Conservation (phyloP, 139 green algal species). For the Chlorella sp. region DNA sequence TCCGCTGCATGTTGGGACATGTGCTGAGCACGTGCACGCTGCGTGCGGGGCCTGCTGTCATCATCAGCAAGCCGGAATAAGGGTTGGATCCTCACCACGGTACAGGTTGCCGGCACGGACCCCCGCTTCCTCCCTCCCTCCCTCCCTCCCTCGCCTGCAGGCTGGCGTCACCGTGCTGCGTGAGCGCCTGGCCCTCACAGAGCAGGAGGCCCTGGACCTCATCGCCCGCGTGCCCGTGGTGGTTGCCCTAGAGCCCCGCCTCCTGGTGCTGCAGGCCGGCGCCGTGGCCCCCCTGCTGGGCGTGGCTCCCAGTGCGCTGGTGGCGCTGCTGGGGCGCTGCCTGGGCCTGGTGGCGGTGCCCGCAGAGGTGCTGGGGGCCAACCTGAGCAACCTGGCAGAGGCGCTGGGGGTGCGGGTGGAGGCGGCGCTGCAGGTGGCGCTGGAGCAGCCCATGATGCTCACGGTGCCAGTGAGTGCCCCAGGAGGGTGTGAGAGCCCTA, state of each 20-base stretch:
- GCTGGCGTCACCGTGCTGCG: slow-evolving; percentile 3
- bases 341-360: slow-evolving; percentile 24
- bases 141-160: too few relatives aligned
- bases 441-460: slow-evolving; percentile 39
- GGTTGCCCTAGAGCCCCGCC: slow-evolving; percentile 18
- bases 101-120: not conserved
- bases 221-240: slow-evolving; percentile 31
- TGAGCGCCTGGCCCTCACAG: not conserved
- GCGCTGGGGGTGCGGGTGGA: slow-evolving; percentile 17
- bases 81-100: not conserved
- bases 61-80: not conserved
- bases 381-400: slow-evolving; percentile 15
- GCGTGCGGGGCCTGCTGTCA: not conserved
- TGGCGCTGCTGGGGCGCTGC: slow-evolving; percentile 27
- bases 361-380: slow-evolving; percentile 11
- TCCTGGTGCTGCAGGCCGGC: slow-evolving; percentile 15
- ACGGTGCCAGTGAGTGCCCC: slow-evolving; percentile 22
- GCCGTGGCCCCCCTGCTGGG: slow-evolving; percentile 3
- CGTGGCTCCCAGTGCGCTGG: slow-evolving; percentile 11
- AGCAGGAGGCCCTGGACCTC: slow-evolving; percentile 18
- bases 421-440: slow-evolving; percentile 21
- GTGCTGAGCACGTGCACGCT: not conserved
- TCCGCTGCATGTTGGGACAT: too few relatives aligned
- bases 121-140: not conserved
- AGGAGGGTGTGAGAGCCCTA: not conserved